Percentiles rank a stretch among this genome's conserved stretches.
Conservation (phyloP, 257 asterid genomes). For the Haberlea rhodopensis region DNA sequence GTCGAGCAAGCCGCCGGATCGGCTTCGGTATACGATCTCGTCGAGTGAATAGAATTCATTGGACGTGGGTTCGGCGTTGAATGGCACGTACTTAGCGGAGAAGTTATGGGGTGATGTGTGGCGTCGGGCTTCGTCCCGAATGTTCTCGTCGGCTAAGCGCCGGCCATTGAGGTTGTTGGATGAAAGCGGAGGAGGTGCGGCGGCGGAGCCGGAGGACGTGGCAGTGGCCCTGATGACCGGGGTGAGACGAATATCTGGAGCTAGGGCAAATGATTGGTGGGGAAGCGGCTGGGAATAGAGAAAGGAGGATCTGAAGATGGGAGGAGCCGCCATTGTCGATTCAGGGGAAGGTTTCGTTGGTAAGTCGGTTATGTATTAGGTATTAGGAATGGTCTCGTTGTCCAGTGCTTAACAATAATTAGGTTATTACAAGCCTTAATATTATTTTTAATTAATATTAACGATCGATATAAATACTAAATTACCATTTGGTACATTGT, state of each 20-base stretch:
- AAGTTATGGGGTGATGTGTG: constrained; percentile 54
- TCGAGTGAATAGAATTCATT: constrained; percentile 69
- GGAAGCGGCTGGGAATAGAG: constrained; percentile 40
- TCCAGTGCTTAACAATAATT: too few species aligned
- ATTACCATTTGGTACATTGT: too few species aligned
- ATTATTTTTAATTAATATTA: too few species aligned
- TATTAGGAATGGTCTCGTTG: too few species aligned
- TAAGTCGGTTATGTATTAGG: too few species aligned
- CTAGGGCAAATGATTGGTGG: constrained; percentile 31
- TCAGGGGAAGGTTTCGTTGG: too few species aligned
- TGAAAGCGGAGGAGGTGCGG: too few species aligned
- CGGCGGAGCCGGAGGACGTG: too few species aligned
- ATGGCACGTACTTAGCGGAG: constrained; percentile 75
- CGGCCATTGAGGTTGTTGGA: constrained; percentile 39
- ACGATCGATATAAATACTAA: too few species aligned
- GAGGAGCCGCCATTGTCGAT: too few species aligned
- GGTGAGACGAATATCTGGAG: constrained; percentile 20
- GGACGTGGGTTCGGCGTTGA: constrained; percentile 48
- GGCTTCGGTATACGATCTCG: constrained; percentile 79
- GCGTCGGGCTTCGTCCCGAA: constrained; percentile 87
- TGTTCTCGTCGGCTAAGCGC: constrained; percentile 65
- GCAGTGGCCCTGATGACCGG: constrained; percentile 39
- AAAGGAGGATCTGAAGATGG: too few species aligned
- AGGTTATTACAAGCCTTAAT: too few species aligned
- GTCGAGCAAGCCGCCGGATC: constrained; percentile 79